A percentile compares a stretch with the other conserved stretches of the same genome.
phyloP scores from a whole-genome alignment of 176 grass and related monocot species.

The Pontederia paniculata region DNA sequence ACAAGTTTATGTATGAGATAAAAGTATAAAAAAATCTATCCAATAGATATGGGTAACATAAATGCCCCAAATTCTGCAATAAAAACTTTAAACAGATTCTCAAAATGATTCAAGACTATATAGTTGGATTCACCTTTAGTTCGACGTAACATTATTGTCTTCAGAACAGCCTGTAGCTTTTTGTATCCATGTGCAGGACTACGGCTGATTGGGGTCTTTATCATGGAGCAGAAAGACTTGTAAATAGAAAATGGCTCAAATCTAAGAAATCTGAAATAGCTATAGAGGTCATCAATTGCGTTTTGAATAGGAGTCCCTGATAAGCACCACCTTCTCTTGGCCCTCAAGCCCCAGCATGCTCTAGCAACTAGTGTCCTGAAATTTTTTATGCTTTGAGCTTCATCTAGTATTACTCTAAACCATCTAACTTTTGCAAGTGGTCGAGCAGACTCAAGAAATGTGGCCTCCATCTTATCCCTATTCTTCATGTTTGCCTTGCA shows the following conservation, averaged over 20 bases:
- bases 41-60: too few relatives aligned
- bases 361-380: slow-evolving; percentile 89
- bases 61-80: too few relatives aligned
- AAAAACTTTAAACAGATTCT: too few relatives aligned
- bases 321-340: slow-evolving; percentile 99
- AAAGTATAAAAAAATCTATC: too few relatives aligned
- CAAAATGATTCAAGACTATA: neutral
- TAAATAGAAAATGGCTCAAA: slow-evolving; percentile 69
- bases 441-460: slow-evolving; percentile 45
- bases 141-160: slow-evolving; percentile 93
- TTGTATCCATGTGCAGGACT: slow-evolving; percentile 72
- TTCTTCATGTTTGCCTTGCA: slow-evolving; percentile 38
- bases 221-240: slow-evolving; percentile 70
- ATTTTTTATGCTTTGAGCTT: slow-evolving; percentile 99
- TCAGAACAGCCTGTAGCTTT: slow-evolving; percentile 90
- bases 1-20: too few relatives aligned
- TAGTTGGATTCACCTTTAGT: slow-evolving; percentile 63
- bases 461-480: slow-evolving; percentile 25
- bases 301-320: slow-evolving; percentile 99
- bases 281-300: slow-evolving; percentile 90
- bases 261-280: slow-evolving; percentile 96
- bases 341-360: slow-evolving; percentile 89
- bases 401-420: slow-evolving; percentile 98
- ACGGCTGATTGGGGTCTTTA: slow-evolving; percentile 78
- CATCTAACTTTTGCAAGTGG: slow-evolving; percentile 90